A percentile compares a stretch with the other conserved stretches of the same genome.
Evolutionary conservation across 2,329 filamentous ascomycete species (phyloP).

Genomic region (Claviceps purpurea): DNA sequence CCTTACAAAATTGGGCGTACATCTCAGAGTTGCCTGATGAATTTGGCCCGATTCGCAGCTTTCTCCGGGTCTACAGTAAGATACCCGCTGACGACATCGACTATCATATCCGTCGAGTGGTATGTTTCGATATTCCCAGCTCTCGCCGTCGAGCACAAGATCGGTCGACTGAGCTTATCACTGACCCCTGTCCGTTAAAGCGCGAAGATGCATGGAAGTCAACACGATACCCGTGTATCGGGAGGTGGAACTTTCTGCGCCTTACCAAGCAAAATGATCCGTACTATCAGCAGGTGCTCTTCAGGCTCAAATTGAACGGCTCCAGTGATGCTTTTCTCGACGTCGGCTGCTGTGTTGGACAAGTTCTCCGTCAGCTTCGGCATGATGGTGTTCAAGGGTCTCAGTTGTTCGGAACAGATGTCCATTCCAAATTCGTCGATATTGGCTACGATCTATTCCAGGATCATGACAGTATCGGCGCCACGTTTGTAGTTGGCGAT

Average conservation of each 20-base stretch:
- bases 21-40: slow-evolving; percentile 23
- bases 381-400: slow-evolving; percentile 34
- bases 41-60: slow-evolving; percentile 21
- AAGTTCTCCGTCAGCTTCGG: slow-evolving; percentile 34
- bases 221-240: slow-evolving; percentile 31
- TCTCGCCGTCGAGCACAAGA: not conserved
- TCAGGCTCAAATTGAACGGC: slow-evolving; percentile 24
- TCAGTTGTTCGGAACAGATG: slow-evolving; percentile 36
- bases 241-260: slow-evolving; percentile 36
- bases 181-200: slow-evolving; percentile 14
- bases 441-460: slow-evolving; percentile 52
- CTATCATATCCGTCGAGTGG: slow-evolving; percentile 22
- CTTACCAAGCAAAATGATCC: slow-evolving; percentile 27
- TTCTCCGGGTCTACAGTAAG: slow-evolving; percentile 26
- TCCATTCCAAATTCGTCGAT: slow-evolving; percentile 36
- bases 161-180: too few relatives aligned
- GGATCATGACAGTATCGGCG: slow-evolving; percentile 34
- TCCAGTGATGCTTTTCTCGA: slow-evolving; percentile 31
- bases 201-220: slow-evolving; percentile 32
- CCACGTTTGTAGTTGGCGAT: slow-evolving; percentile 37
- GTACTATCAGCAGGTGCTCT: slow-evolving; percentile 28
- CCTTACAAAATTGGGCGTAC: slow-evolving; percentile 23
- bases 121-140: not conserved
- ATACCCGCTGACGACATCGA: slow-evolving; percentile 23
- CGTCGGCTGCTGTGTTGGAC: slow-evolving; percentile 37